These are phyloP conservation scores for Penicillium sp. DNA, from an alignment of 2,329 filamentous ascomycete species.

Conservation along the genomic window DNA sequence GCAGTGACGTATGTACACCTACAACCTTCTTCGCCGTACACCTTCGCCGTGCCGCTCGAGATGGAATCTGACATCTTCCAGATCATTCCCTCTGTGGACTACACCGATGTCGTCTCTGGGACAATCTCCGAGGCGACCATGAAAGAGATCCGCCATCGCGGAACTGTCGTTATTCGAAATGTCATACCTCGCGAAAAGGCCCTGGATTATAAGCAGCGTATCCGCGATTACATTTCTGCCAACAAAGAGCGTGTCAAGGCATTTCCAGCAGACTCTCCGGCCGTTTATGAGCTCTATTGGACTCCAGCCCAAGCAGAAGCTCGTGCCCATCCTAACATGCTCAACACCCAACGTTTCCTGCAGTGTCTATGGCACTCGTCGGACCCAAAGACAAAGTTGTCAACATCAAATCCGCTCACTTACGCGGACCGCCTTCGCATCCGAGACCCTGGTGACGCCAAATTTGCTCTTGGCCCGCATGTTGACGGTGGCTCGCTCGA, in stretches of 20 bases:
- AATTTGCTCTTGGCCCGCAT: constrained; percentile 73
- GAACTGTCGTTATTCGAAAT: constrained; percentile 64
- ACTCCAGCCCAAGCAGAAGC: constrained; percentile 68
- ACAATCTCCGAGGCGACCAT: constrained; percentile 37
- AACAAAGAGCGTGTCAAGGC: constrained; percentile 59
- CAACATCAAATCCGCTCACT: constrained; percentile 61
- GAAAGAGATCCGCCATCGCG: constrained; percentile 60
- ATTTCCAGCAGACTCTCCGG: constrained; percentile 67
- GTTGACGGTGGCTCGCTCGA: constrained; percentile 74
- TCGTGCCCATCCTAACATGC: constrained; percentile 65
- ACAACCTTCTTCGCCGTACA: not conserved
- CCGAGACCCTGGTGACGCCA: constrained; percentile 68
- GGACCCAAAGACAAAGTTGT: constrained; percentile 48
- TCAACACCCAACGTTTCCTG: constrained; percentile 63
- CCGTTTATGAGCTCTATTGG: constrained; percentile 78
- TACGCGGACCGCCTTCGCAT: constrained; percentile 76
- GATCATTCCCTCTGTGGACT: constrained; percentile 48
- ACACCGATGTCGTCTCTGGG: constrained; percentile 42
- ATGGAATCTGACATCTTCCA: constrained; percentile 8
- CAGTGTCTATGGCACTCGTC: constrained; percentile 66
- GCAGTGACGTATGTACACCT: constrained; percentile 39
- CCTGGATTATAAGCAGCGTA: constrained; percentile 63
- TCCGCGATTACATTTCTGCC: constrained; percentile 64
- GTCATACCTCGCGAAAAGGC: constrained; percentile 67
- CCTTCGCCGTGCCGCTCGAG: not conserved